Evolutionary conservation across 345 rosid genomes (phyloP).

Genomic region (Hibiscus syriacus): DNA sequence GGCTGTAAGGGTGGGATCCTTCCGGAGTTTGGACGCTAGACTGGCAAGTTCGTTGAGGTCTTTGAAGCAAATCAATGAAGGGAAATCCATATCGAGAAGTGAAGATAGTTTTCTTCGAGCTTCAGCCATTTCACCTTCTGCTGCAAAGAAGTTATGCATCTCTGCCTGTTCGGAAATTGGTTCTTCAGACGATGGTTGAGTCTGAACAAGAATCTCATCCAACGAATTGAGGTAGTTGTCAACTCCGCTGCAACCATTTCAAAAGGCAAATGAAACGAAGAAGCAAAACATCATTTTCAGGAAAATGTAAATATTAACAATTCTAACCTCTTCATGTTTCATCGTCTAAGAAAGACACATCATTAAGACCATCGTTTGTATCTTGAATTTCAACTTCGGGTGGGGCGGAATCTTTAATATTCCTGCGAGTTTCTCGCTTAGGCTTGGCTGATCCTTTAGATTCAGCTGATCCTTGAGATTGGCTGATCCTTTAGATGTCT

Average conservation of each 20-base stretch:
- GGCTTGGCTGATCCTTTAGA: neutral
- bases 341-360: neutral
- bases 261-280: conserved; percentile 11
- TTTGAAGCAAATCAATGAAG: conserved; percentile 37
- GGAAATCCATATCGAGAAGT: conserved; percentile 47
- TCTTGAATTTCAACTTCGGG: neutral
- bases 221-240: conserved; percentile 54
- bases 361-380: neutral
- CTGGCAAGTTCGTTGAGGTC: conserved; percentile 34
- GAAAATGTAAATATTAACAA: neutral
- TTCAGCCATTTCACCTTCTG: conserved; percentile 45
- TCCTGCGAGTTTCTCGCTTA: neutral
- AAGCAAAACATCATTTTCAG: neutral
- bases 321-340: neutral
- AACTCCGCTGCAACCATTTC: conserved; percentile 48
- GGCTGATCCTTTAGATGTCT: neutral
- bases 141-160: conserved; percentile 12
- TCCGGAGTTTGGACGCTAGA: conserved; percentile 41
- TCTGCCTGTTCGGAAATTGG: conserved; percentile 4
- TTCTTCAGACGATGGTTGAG: conserved; percentile 29
- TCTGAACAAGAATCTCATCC: conserved; percentile 36
- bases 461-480: neutral
- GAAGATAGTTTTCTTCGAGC: conserved; percentile 49
- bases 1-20: conserved; percentile 46
- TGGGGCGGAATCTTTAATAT: neutral